These are phyloP conservation scores for Mortierella alpina DNA, from an alignment of 192 early-diverging fungal species.

Conservation along the genomic window DNA sequence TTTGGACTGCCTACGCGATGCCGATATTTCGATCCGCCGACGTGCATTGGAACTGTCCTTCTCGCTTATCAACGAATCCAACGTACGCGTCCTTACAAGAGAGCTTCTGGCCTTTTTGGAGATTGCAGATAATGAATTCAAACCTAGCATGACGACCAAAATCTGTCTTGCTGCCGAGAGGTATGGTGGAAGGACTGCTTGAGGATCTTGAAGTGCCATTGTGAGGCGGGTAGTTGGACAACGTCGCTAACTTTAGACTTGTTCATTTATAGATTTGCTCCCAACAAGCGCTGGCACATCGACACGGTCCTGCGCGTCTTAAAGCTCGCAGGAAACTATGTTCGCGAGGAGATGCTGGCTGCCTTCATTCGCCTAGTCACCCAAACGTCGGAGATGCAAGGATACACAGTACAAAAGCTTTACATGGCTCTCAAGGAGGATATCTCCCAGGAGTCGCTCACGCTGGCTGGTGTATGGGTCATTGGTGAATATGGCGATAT, in stretches of 20 bases:
- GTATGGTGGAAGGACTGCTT: slow-evolving; percentile 15
- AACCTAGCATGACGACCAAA: slow-evolving; percentile 89
- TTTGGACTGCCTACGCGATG: slow-evolving; percentile 93
- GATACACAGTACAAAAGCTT: slow-evolving; percentile 90
- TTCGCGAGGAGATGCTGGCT: slow-evolving; percentile 81
- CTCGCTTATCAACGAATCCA: slow-evolving; percentile 93
- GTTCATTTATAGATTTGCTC: slow-evolving; percentile 72
- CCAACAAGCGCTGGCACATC: slow-evolving; percentile 96
- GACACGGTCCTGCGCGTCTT: slow-evolving; percentile 94
- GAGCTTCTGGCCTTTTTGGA: slow-evolving; percentile 95
- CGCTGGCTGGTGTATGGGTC: slow-evolving; percentile 91
- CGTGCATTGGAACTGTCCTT: slow-evolving; percentile 96
- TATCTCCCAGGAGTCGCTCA: slow-evolving; percentile 84
- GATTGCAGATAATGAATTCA: slow-evolving; percentile 89
- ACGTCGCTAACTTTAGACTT: background rate
- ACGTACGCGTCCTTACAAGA: slow-evolving; percentile 91
- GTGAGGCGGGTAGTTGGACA: background rate
- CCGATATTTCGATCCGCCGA: slow-evolving; percentile 95
- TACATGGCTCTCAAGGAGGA: slow-evolving; percentile 87
- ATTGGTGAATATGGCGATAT: slow-evolving; percentile 98
- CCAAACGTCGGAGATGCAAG: slow-evolving; percentile 80
- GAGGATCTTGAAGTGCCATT: background rate
- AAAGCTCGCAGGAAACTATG: slow-evolving; percentile 75
- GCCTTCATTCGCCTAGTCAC: slow-evolving; percentile 93
- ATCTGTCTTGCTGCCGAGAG: slow-evolving; percentile 93